Evolutionary conservation across 1,139 yeast genomes (phyloP), one percentile per base, ranked within the genome.

Genomic region (Suzukiozyma palmioleophila): DNA sequence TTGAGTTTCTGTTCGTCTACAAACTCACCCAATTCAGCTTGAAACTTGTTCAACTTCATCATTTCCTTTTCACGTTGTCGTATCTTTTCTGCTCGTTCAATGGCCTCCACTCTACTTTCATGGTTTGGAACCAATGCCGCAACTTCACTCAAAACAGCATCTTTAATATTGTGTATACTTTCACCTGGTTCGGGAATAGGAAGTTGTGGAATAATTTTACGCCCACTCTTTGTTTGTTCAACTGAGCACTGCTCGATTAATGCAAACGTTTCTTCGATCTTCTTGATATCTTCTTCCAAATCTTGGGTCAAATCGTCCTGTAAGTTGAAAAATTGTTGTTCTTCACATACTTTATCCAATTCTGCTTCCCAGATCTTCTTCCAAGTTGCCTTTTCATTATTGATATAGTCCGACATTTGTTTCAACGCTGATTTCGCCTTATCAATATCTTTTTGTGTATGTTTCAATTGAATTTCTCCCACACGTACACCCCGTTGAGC

Each of bases 341-440:
- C 97, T 51, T 88, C 96, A 46, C 96, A 85, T 16, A 92, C 94
- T 34, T 83, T 82, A 48, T 88, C 95, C 43, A 92, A 73, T 54
- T 90, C 97, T 5, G 83, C 69, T 57, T 90, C 96, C 97, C 98
- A 92, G 22, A 88, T 82, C 50, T 79, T 80, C 56, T 88, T 86
- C 96, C 97, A 89, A 30, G 80, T 80, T 3, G 89, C 82, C 49
- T 84, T 84, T 54, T 89, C 97, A 10, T 69, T 69, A 1, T 62
- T 53, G 33, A 94, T 82, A 52, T 78, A 89, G 7, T 62, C 64
- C n/a, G 74, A 71, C 75, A 90, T 75, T 6, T 63, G 60, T 3
- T 60, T 59, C 36, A 90, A 67, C 12, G 75, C 73, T 0, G 50
- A 41, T 42, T 75, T 73, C 0, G 95, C 92, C 1, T 64, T 69